Evolutionary conservation across 2,329 filamentous ascomycete genomes (phyloP), one percentile per base, ranked within the genome.

Genomic region (Xylaria hypoxylon): DNA sequence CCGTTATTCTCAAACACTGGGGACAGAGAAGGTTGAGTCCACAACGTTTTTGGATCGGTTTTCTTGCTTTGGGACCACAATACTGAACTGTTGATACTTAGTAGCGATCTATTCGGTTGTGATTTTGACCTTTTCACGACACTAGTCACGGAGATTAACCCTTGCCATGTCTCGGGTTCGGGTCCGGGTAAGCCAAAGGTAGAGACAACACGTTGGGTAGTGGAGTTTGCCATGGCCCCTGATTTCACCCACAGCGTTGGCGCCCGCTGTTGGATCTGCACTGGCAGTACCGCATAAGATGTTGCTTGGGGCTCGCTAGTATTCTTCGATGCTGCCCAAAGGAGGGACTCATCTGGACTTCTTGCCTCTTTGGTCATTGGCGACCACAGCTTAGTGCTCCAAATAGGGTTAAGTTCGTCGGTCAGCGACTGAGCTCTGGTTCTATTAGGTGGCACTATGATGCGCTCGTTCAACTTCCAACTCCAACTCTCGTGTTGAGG

Each of bases 401-500:
- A 75, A 40, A 83, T 75, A 15, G 71, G 62, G 17, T 70, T 65
- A 13, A 76, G 70, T 51, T 77, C 75, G 10, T 75, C 67, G 35
- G 69, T 69, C 38, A 73, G 76, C 11, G 73, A 70, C 53, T 76
- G 75, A 13, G 75, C 64, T 59, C 79, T 79, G 2, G 65, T 59
- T 38, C 73, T 65, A 61, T 67, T 74, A 19, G 68, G 71, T 24
- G 72, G 64, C 22, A 74, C 65, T 8, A 70, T 69, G 44, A 77
- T 71, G 61, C 81, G 81, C 44, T 68, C 68, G 44, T 75, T 73
- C 81, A 80, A 83, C n/a, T 70, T 75, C 19, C 80, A 82, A n/a
- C 71, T 75, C 19, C 71, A 66, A 40, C 74, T 70, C 62, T 80
- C 79, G 17, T 79, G 80, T 68, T 83, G 79, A 24, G 77, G 74